Conservation (phyloP, 2,329 filamentous ascomycete species). For the Neocatenulostroma microsporum region DNA sequence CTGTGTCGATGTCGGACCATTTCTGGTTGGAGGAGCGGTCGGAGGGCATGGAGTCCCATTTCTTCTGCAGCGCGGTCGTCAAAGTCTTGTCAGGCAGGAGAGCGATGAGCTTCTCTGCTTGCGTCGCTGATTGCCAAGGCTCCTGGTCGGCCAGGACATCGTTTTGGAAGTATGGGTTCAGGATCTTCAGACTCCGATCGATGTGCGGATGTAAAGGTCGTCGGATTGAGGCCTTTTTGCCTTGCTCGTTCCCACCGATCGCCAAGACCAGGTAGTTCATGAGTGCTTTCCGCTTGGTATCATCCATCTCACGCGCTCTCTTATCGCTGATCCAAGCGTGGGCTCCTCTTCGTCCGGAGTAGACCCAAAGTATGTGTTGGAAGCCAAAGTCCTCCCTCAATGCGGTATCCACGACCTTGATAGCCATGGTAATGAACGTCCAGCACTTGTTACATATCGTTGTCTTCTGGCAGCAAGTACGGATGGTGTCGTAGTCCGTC, state of each 20-base stretch:
- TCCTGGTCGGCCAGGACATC: slow-evolving; percentile 80
- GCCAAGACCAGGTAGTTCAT: slow-evolving; percentile 85
- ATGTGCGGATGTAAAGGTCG: slow-evolving; percentile 87
- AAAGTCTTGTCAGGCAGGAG: slow-evolving; percentile 75
- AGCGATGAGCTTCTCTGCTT: slow-evolving; percentile 69
- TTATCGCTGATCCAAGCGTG: slow-evolving; percentile 98
- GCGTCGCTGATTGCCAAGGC: slow-evolving; percentile 65
- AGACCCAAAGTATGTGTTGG: slow-evolving; percentile 95
- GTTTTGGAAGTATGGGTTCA: slow-evolving; percentile 74
- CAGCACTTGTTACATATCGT: slow-evolving; percentile 94
- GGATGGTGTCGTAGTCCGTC: slow-evolving; percentile 95
- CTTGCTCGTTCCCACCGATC: slow-evolving; percentile 76
- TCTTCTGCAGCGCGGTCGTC: slow-evolving; percentile 71
- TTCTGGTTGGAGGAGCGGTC: slow-evolving; percentile 69
- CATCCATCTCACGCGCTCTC: slow-evolving; percentile 73
- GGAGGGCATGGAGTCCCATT: slow-evolving; percentile 83
- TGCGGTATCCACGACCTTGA: slow-evolving; percentile 83
- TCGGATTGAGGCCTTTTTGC: slow-evolving; percentile 78
- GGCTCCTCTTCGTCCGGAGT: slow-evolving; percentile 89
- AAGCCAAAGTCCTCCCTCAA: slow-evolving; percentile 94
- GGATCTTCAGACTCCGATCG: slow-evolving; percentile 71
- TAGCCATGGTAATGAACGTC: slow-evolving; percentile 96
- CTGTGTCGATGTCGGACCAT: slow-evolving; percentile 86
- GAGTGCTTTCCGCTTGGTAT: slow-evolving; percentile 75
- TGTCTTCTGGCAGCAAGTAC: slow-evolving; percentile 88